Evolutionary conservation across 805 yeast genomes (phyloP).

Genomic region (Debaryomyces castellii): DNA sequence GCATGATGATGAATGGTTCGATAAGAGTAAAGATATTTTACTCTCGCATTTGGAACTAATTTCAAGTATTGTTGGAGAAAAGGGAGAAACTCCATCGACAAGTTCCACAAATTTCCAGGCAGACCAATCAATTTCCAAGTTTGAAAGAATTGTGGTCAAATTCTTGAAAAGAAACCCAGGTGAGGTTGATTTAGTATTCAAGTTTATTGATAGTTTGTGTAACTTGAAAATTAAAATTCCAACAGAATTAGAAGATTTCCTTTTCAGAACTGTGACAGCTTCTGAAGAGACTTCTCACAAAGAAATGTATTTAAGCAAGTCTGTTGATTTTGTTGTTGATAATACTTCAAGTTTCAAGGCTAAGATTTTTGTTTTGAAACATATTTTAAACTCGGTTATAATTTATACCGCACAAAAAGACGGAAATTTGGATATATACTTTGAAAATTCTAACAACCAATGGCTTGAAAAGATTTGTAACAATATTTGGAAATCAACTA

Average conservation of each 20-base stretch:
- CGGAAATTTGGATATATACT: constrained; percentile 48
- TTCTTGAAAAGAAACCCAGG: constrained; percentile 24
- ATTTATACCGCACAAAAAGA: constrained; percentile 55
- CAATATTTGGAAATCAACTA: constrained; percentile 71
- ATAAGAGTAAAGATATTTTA: constrained; percentile 46
- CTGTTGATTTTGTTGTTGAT: constrained; percentile 49
- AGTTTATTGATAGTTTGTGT: constrained; percentile 35
- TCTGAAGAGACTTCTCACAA: constrained; percentile 47
- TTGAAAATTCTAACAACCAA: constrained; percentile 30
- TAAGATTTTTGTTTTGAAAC: constrained; percentile 54
- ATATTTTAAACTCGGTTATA: constrained; percentile 64
- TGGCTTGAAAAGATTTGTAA: constrained; percentile 69
- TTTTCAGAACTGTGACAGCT: constrained; percentile 56
- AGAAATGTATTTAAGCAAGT: constrained; percentile 49
- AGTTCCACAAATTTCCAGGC: constrained; percentile 69
- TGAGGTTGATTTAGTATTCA: constrained; percentile 29
- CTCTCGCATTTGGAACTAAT: constrained; percentile 42
- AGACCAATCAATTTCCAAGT: constrained; percentile 62
- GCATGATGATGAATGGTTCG: constrained; percentile 60
- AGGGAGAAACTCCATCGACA: constrained; percentile 43
- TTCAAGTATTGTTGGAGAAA: constrained; percentile 42
- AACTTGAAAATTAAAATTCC: constrained; percentile 47
- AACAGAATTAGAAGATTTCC: constrained; percentile 51
- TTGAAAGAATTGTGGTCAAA: constrained; percentile 45
- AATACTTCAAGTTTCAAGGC: constrained; percentile 49